Conservation (phyloP, 2,329 filamentous ascomycete genomes). For the Apiospora phragmitis region DNA sequence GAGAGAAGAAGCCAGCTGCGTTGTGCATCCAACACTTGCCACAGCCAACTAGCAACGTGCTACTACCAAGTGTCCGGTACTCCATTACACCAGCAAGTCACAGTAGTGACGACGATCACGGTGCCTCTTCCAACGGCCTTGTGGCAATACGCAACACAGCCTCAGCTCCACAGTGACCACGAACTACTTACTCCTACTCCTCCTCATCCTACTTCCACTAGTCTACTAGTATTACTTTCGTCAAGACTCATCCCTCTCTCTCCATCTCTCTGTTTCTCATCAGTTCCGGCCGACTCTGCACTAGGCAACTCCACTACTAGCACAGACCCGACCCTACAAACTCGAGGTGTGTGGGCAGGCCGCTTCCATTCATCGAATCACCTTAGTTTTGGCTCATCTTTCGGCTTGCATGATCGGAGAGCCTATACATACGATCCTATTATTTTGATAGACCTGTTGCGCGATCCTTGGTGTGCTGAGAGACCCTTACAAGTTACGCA, state of each 20-base stretch:
- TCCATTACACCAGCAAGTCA: neutral
- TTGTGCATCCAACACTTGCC: neutral
- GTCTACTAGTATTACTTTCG: constrained; percentile 3
- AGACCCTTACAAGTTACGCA: constrained; percentile 94
- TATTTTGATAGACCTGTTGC: neutral
- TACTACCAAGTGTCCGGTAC: neutral
- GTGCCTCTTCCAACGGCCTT: neutral
- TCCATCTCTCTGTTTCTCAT: neutral
- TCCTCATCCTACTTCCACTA: neutral
- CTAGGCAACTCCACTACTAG: constrained; percentile 4
- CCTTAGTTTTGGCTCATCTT: neutral
- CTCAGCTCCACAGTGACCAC: neutral
- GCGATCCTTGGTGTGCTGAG: constrained; percentile 31
- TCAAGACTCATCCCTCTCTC: neutral
- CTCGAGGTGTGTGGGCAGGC: neutral
- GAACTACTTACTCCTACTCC: neutral
- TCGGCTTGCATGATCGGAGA: neutral
- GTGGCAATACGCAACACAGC: constrained; percentile 7
- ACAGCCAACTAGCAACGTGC: neutral
- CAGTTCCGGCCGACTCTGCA: constrained; percentile 1
- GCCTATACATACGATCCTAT: neutral
- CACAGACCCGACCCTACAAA: constrained; percentile 4
- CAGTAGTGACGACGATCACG: neutral
- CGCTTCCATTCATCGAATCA: constrained; percentile 6
- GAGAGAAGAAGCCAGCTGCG: neutral